These are phyloP conservation scores for Didymella glomerata DNA, from an alignment of 2,329 filamentous ascomycete species.

Conservation along the genomic window DNA sequence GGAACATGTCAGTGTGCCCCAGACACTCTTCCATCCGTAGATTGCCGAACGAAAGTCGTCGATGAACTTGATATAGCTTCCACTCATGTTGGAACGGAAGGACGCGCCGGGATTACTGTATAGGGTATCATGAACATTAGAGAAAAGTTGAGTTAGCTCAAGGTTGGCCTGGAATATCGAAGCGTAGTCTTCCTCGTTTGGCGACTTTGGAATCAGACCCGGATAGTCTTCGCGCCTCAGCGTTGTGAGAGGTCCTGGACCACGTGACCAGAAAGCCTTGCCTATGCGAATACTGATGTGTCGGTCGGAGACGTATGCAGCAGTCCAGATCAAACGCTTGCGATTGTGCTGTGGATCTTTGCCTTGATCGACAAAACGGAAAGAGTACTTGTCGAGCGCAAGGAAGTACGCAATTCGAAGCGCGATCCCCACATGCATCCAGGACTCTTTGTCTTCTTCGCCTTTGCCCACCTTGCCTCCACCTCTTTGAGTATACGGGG, in stretches of 20 bases:
- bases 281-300: slow-evolving; percentile 74
- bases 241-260: slow-evolving; percentile 72
- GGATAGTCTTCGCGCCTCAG: slow-evolving; percentile 73
- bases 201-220: slow-evolving; percentile 65
- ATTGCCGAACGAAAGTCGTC: slow-evolving; percentile 76
- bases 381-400: slow-evolving; percentile 72
- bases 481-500: slow-evolving; percentile 69
- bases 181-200: slow-evolving; percentile 71
- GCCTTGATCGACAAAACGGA: slow-evolving; percentile 67
- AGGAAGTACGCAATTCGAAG: slow-evolving; percentile 75
- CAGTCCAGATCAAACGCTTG: slow-evolving; percentile 73
- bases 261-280: slow-evolving; percentile 77
- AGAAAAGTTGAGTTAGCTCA: slow-evolving; percentile 75
- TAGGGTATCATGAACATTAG: slow-evolving; percentile 76
- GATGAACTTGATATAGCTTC: slow-evolving; percentile 77
- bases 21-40: slow-evolving; percentile 74
- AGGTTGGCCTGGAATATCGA: slow-evolving; percentile 75
- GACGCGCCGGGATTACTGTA: slow-evolving; percentile 76
- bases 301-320: slow-evolving; percentile 50
- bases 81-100: slow-evolving; percentile 73
- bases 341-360: slow-evolving; percentile 68
- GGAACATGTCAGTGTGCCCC: slow-evolving; percentile 72
- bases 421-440: slow-evolving; percentile 79
- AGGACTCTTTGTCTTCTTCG: slow-evolving; percentile 76
- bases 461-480: slow-evolving; percentile 72